Percentiles rank a stretch among this genome's conserved stretches.
These are phyloP conservation scores for Dendrostoma leiphaemia DNA, from an alignment of 2,329 filamentous ascomycete species.

Conservation along the genomic window DNA sequence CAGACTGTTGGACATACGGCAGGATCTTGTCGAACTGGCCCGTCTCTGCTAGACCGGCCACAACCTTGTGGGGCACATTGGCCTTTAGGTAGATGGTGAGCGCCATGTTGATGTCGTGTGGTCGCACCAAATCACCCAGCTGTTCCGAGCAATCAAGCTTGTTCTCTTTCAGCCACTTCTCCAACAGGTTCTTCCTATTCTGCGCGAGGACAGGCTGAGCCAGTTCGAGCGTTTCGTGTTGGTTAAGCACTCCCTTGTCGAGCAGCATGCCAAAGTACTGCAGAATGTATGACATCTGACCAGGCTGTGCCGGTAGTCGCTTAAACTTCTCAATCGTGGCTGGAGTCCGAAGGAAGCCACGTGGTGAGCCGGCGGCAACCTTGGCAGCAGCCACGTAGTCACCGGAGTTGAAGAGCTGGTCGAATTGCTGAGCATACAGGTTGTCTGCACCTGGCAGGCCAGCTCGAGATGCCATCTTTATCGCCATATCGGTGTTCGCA, in stretches of 20 bases:
- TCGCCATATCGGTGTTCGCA: constrained; percentile 87
- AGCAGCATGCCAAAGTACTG: constrained; percentile 98
- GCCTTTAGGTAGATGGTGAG: constrained; percentile 88
- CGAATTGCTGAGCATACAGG: constrained; percentile 89
- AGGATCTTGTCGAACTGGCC: constrained; percentile 97
- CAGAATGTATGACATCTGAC: constrained; percentile 88
- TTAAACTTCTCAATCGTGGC: constrained; percentile 98
- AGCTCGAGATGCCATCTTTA: constrained; percentile 93
- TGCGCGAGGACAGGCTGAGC: constrained; percentile 90
- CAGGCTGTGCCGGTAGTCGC: constrained; percentile 73
- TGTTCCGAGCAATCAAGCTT: constrained; percentile 97
- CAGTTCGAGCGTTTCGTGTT: constrained; percentile 90
- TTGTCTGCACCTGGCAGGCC: constrained; percentile 92
- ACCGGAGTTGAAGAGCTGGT: constrained; percentile 76
- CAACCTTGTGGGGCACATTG: constrained; percentile 88
- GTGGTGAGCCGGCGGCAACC: constrained; percentile 92
- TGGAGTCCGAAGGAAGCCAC: constrained; percentile 89
- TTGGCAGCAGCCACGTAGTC: constrained; percentile 89
- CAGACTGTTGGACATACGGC: constrained; percentile 78
- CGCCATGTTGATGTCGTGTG: constrained; percentile 85
- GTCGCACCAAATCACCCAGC: constrained; percentile 88
- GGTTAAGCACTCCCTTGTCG: constrained; percentile 91
- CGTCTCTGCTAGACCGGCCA: constrained; percentile 91
- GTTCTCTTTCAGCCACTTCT: constrained; percentile 97
- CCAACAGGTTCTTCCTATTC: constrained; percentile 90